Evolutionary conservation across 768 basidiomycete genomes (phyloP).

Genomic region (Leucocoprinus sp.): DNA sequence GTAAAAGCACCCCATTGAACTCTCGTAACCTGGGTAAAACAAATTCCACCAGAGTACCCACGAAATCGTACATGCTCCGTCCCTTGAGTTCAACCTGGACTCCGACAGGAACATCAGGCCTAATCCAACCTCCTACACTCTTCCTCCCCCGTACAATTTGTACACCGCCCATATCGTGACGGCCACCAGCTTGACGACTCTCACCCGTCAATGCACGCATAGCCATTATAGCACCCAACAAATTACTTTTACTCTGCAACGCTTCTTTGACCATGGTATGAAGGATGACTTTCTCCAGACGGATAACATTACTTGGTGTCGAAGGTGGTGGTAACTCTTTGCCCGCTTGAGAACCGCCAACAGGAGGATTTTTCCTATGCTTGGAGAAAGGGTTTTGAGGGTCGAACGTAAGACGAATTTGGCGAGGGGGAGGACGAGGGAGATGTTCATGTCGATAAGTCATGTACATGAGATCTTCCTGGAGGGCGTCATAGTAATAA

Average conservation of each 20-base stretch:
- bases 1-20: conserved; percentile 76
- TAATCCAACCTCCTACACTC: conserved; percentile 74
- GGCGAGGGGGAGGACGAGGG: conserved; percentile 42
- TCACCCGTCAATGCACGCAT: conserved; percentile 84
- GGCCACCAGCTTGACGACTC: conserved; percentile 63
- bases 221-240: conserved; percentile 83
- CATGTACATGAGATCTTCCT: conserved; percentile 91
- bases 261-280: conserved; percentile 85
- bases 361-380: conserved; percentile 66
- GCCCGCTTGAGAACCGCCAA: conserved; percentile 63
- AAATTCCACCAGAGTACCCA: conserved; percentile 83
- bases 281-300: conserved; percentile 76
- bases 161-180: conserved; percentile 64
- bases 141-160: conserved; percentile 67
- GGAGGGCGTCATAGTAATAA: conserved; percentile 78
- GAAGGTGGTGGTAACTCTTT: conserved; percentile 60
- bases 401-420: conserved; percentile 64
- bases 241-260: conserved; percentile 54
- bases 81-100: conserved; percentile 89
- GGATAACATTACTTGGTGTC: conserved; percentile 60
- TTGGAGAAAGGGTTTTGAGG: conserved; percentile 76
- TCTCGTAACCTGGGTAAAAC: conserved; percentile 92
- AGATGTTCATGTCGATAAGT: conserved; percentile 70
- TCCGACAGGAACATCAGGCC: conserved; percentile 74
- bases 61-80: conserved; percentile 91